A percentile compares a stretch with the other conserved stretches of the same genome.
These are phyloP conservation scores for Penicillium nucicola DNA, from an alignment of 495 filamentous ascomycete genomes.

Conservation along the genomic window DNA sequence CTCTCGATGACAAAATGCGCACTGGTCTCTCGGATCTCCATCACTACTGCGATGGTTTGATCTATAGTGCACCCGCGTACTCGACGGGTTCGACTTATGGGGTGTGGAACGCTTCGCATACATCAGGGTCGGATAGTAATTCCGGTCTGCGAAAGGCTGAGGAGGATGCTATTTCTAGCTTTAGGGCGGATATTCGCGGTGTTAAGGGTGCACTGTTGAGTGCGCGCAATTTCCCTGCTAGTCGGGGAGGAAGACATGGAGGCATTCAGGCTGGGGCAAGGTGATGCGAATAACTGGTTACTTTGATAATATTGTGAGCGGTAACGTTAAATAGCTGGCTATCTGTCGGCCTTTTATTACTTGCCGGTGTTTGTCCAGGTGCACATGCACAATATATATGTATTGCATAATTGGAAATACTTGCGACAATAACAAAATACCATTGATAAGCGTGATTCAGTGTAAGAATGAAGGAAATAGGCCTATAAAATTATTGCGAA, in stretches of 20 bases:
- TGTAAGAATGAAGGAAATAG: no score
- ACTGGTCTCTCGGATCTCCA: constrained; percentile 44
- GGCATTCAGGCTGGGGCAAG: constrained; percentile 15
- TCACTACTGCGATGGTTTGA: constrained; percentile 51
- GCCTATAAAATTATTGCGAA: no score
- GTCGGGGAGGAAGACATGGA: constrained; percentile 31
- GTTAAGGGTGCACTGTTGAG: constrained; percentile 92
- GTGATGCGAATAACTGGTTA: not conserved
- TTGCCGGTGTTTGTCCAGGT: no score
- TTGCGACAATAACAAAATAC: no score
- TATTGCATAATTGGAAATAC: no score
- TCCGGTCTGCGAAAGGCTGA: constrained; percentile 47
- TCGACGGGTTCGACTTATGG: constrained; percentile 30
- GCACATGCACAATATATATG: no score
- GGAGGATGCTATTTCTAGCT: constrained; percentile 72
- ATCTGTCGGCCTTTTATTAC: no score
- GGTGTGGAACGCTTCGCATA: constrained; percentile 23
- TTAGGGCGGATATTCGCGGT: constrained; percentile 81
- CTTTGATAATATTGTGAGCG: not conserved
- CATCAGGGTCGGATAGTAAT: constrained; percentile 23
- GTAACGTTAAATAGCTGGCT: not conserved
- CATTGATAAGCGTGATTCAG: no score
- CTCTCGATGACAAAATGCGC: constrained; percentile 43
- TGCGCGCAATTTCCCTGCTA: constrained; percentile 62
- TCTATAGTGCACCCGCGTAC: constrained; percentile 39